Base-by-base conservation (phyloP, 1,284 basidiomycete species). In the Ceratobasidium sp. region DNA sequence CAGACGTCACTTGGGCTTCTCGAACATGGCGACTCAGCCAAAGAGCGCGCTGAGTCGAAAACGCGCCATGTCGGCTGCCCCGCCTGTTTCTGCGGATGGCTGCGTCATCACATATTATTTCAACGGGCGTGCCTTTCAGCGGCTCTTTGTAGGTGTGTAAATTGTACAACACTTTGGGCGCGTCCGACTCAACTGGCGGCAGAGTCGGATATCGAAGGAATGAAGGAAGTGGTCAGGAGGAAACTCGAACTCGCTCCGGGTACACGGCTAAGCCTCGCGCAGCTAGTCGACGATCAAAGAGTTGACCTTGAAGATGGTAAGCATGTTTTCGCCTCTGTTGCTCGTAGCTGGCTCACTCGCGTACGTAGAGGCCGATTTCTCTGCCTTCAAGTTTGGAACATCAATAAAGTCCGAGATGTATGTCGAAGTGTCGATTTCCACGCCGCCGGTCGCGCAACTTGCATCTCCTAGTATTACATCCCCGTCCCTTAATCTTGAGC, bases 221-320 rank as follows among this genome's bases (percentile, higher is more conserved):
- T 87, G 74, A 86, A 85, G 74, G 78, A 82, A 54, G 82, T 85
- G 3, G 86, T 90, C 28, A 81, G 85, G 61, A 84, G 81, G 75
- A 92, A 92, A 79, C 81, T 92, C 18, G 82, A 82, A 2, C 79
- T 92, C 0, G 74, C 80, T 23, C 73, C 78, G 0, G 79, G 81
- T 46, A 77, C 81, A 12, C 74, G 78, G 1, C 78, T 92, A 12
- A 77, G 80, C 1, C 83, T 92, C 16, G 81, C 83, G 28, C 88
- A 90, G 76, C 75, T 89, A 53, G 83, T 87, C 40, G 82, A 83
- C n/a, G 84, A 83, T 6, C 81, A 80, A 73, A 77, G 79, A 18
- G 84, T 92, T 56, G 88, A 89, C 77, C 82, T 92, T 30, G 90
- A 90, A 62, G 90, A 92, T 77, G 89, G 91, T 90, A 76, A 74